Percentiles rank a stretch among this genome's conserved stretches.
Conservation (phyloP, 768 basidiomycete species). For the Psilocybe azurescens region DNA sequence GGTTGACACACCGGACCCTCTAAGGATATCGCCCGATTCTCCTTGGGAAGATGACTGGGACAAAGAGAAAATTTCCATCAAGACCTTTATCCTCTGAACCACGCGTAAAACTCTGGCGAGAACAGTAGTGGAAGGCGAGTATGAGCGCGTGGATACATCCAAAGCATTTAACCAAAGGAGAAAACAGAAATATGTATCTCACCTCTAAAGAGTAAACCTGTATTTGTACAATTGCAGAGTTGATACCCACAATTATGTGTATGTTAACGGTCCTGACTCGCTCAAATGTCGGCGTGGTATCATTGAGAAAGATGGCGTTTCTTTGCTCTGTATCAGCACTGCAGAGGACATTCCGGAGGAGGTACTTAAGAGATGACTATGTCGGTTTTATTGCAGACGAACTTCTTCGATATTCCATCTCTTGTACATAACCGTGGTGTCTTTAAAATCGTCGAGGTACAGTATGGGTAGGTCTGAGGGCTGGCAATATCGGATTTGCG, state of each 20-base stretch:
- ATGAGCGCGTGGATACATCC: too few relatives aligned
- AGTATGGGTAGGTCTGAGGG: conserved; percentile 38
- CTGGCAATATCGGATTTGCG: too few relatives aligned
- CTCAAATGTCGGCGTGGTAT: not conserved
- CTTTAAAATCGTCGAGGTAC: conserved; percentile 29
- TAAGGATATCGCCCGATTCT: conserved; percentile 10
- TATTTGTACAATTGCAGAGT: too few relatives aligned
- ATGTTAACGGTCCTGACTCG: not conserved
- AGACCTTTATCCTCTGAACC: conserved; percentile 9
- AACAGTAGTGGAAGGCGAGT: too few relatives aligned
- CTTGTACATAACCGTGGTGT: conserved; percentile 38
- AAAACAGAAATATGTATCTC: conserved; percentile 32
- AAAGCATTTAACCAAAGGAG: conserved; percentile 28
- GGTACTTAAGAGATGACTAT: conserved; percentile 49
- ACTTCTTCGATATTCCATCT: conserved; percentile 42
- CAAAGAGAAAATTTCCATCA: conserved; percentile 4
- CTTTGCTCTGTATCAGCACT: conserved; percentile 46
- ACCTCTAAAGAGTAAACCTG: conserved; percentile 18
- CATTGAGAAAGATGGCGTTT: not conserved
- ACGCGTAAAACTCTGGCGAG: too few relatives aligned
- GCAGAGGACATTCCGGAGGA: conserved; percentile 59
- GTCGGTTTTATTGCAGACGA: conserved; percentile 41
- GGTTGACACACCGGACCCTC: conserved; percentile 8
- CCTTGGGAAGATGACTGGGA: conserved; percentile 14
- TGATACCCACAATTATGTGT: too few relatives aligned